Evolutionary conservation across 2,329 filamentous ascomycete species (phyloP).

Genomic region (Fusarium begoniae): DNA sequence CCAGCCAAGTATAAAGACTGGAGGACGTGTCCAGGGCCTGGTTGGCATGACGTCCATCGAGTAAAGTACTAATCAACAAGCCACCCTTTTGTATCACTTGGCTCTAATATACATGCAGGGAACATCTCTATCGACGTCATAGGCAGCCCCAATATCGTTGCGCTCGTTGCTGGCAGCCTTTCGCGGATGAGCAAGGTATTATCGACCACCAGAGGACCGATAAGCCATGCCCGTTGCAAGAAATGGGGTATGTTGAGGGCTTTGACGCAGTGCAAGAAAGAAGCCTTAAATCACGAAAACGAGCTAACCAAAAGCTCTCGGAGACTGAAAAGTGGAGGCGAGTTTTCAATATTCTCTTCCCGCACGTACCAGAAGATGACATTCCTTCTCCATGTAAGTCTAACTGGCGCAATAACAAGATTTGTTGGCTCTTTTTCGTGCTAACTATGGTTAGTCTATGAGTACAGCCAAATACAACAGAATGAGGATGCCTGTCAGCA

Average conservation of each 20-base stretch:
- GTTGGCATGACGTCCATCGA: background rate
- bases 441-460: background rate
- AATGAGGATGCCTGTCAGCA: background rate
- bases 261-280: background rate
- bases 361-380: background rate
- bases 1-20: background rate
- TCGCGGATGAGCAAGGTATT: background rate
- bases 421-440: fast-evolving
- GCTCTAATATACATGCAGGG: background rate
- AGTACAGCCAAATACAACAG: background rate
- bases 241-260: background rate
- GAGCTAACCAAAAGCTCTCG: background rate
- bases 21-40: background rate
- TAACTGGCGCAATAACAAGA: fast-evolving
- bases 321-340: background rate
- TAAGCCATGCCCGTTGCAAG: background rate
- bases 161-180: background rate
- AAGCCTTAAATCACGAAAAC: background rate
- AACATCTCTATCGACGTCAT: background rate
- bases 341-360: background rate
- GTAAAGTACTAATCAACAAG: background rate
- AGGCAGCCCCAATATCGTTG: background rate
- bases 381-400: background rate
- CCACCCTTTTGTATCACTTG: fast-evolving
- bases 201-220: background rate